Percentiles rank a stretch among this genome's conserved stretches.
These are phyloP conservation scores for Cutaneotrichosporon cyanovorans DNA, from an alignment of 1,284 basidiomycete species.

Conservation along the genomic window DNA sequence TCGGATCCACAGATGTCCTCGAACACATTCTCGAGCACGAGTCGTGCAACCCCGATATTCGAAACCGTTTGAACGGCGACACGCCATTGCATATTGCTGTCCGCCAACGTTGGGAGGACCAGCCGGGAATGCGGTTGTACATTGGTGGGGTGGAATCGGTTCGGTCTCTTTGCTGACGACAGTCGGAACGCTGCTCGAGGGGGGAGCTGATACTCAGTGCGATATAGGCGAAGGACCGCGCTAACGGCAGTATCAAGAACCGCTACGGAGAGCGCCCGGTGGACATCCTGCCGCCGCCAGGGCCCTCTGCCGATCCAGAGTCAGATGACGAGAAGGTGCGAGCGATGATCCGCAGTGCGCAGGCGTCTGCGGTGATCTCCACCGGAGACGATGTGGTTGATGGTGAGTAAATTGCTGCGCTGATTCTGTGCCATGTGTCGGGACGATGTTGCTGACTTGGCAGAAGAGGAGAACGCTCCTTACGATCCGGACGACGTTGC, in stretches of 20 bases:
- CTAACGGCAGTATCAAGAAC: conserved; percentile 57
- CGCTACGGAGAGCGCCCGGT: conserved; percentile 57
- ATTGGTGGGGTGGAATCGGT: conserved; percentile 32
- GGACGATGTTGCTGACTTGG: background rate
- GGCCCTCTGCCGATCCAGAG: conserved; percentile 26
- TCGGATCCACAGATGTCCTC: conserved; percentile 58
- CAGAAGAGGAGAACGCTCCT: conserved; percentile 32
- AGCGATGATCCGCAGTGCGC: conserved; percentile 30
- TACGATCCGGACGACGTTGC: conserved; percentile 43
- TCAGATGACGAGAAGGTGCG: conserved; percentile 40
- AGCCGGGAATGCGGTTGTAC: conserved; percentile 50
- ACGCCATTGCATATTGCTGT: conserved; percentile 80
- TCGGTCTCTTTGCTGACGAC: conserved; percentile 23
- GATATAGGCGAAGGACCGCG: conserved; percentile 21
- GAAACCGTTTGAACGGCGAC: conserved; percentile 63
- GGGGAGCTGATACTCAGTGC: conserved; percentile 65
- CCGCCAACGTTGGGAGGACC: conserved; percentile 54
- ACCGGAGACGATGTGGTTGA: conserved; percentile 40
- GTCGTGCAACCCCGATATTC: conserved; percentile 73
- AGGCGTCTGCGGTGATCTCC: conserved; percentile 37
- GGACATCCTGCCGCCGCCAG: conserved; percentile 52
- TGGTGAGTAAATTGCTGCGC: no score
- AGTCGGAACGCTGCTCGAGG: conserved; percentile 62
- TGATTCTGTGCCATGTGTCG: no score
- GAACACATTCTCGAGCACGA: conserved; percentile 67